phyloP scores from a whole-genome alignment of 2,329 filamentous ascomycete genomes.

The Ceratocystis papillata region DNA sequence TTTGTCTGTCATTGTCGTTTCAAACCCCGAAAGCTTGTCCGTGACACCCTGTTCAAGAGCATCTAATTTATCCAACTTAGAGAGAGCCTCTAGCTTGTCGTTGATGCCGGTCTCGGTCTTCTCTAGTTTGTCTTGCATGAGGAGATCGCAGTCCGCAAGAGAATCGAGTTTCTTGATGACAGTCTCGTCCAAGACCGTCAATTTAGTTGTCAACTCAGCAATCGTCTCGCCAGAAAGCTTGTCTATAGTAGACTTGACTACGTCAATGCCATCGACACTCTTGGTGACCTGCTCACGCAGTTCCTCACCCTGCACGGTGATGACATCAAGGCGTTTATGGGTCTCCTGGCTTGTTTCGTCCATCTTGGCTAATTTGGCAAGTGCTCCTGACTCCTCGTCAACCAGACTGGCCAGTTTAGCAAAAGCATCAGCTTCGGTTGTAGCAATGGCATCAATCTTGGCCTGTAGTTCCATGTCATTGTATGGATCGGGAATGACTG shows the following conservation, averaged over 20 bases:
- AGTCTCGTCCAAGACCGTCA: conserved; percentile 8
- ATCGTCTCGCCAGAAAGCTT: conserved; percentile 14
- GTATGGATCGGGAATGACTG: conserved; percentile 48
- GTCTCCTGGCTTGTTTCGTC: conserved; percentile 20
- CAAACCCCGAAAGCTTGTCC: conserved; percentile 21
- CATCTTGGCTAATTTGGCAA: conserved; percentile 18
- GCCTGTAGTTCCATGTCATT: conserved; percentile 36
- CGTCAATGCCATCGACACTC: conserved; percentile 17
- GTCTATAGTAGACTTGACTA: conserved; percentile 18
- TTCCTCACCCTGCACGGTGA: conserved; percentile 21
- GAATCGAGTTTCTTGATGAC: conserved; percentile 18
- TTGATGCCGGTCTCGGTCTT: conserved; percentile 16
- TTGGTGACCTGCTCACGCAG: conserved; percentile 22
- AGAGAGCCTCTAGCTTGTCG: conserved; percentile 21
- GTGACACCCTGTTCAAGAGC: conserved; percentile 17
- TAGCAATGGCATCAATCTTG: conserved; percentile 23
- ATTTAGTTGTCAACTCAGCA: conserved; percentile 3
- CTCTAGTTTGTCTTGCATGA: conserved; percentile 22
- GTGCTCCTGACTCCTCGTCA: conserved; percentile 19
- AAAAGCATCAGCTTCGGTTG: conserved; percentile 21
- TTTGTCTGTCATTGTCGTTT: conserved; percentile 10
- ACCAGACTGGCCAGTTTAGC: conserved; percentile 19
- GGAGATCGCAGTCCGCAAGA: conserved; percentile 21
- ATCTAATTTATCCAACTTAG: conserved; percentile 19
- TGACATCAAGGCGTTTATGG: conserved; percentile 21